phyloP scores from a whole-genome alignment of 192 early-diverging fungal genomes.

The Coemansia sp. region DNA sequence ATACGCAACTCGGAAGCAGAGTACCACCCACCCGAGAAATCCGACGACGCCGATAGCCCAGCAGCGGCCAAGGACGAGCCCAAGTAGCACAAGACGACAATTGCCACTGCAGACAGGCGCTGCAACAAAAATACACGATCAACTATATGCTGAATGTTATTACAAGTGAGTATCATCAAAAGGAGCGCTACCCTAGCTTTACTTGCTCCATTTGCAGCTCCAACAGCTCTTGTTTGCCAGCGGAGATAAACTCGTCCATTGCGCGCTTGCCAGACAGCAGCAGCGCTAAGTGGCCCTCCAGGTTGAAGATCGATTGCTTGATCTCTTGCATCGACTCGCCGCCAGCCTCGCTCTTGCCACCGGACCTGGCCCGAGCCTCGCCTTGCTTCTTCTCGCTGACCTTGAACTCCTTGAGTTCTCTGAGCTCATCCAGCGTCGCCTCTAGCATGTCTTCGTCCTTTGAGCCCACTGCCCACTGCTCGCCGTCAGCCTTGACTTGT shows the following conservation, averaged over 20 bases:
- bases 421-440: slow-evolving; percentile 26
- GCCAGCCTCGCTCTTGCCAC: not conserved
- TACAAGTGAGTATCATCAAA: not conserved
- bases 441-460: slow-evolving; percentile 6
- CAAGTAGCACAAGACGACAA: not conserved
- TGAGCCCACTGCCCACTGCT: not conserved
- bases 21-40: slow-evolving; percentile 6
- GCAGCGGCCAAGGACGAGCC: not conserved
- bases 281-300: slow-evolving; percentile 45
- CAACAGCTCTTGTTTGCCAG: slow-evolving; percentile 35
- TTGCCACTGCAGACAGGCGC: not conserved
- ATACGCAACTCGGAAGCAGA: slow-evolving; percentile 31
- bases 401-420: slow-evolving; percentile 29
- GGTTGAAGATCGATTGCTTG: slow-evolving; percentile 43
- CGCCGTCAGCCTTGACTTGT: slow-evolving; percentile 15
- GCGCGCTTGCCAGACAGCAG: slow-evolving; percentile 40
- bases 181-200: slow-evolving; percentile 21
- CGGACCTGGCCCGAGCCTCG: not conserved
- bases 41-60: not conserved
- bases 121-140: not conserved
- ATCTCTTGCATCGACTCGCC: slow-evolving; percentile 35
- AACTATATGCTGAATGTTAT: not conserved
- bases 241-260: slow-evolving; percentile 40
- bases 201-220: slow-evolving; percentile 45
- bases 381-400: slow-evolving; percentile 16